phyloP scores from a whole-genome alignment of 306 rosid genomes.

The Vicia villosa region DNA sequence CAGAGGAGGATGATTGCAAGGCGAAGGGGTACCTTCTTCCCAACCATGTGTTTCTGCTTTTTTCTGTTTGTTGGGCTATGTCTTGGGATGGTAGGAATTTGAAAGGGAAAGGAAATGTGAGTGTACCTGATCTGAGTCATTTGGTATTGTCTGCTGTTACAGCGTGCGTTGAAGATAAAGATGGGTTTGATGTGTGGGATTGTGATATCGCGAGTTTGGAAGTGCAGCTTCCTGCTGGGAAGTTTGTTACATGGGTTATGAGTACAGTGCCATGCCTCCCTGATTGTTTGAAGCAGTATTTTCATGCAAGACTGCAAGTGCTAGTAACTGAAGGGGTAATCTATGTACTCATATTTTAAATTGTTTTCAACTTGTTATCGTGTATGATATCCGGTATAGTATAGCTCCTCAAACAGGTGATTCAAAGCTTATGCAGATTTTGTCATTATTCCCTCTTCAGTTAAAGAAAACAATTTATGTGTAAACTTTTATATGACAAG shows the following conservation, averaged over 20 bases:
- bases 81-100: constrained; percentile 54
- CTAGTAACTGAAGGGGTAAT: constrained; percentile 54
- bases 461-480: too few relatives aligned
- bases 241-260: constrained; percentile 74
- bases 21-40: constrained; percentile 65
- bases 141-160: constrained; percentile 58
- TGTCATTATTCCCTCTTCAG: too few relatives aligned
- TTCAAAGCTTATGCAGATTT: too few relatives aligned
- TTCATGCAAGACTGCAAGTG: constrained; percentile 57
- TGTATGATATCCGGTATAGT: too few relatives aligned
- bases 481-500: neutral
- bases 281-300: constrained; percentile 62
- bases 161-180: constrained; percentile 52
- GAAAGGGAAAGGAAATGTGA: constrained; percentile 40
- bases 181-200: constrained; percentile 59
- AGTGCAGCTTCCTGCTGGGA: constrained; percentile 65
- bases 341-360: constrained; percentile 8
- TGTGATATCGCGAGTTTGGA: constrained; percentile 58
- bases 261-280: constrained; percentile 68
- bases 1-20: constrained; percentile 65
- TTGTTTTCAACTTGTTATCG: too few relatives aligned
- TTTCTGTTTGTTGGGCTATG: constrained; percentile 79
- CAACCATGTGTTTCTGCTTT: constrained; percentile 56
- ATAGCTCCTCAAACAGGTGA: too few relatives aligned
- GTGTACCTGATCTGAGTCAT: constrained; percentile 68